phyloP scores from a whole-genome alignment of 345 rosid species.

The Brassica juncea region DNA sequence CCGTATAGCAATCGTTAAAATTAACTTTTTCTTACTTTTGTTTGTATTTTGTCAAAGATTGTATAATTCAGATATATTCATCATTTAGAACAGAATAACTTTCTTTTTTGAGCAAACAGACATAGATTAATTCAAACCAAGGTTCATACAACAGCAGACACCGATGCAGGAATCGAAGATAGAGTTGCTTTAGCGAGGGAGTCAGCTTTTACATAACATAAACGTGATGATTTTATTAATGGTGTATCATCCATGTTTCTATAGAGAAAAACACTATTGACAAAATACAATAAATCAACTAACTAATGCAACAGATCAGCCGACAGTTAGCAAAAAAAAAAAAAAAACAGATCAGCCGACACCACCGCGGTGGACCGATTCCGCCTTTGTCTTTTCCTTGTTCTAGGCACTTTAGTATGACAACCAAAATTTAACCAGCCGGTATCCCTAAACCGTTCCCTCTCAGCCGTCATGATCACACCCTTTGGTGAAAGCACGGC shows the following conservation, averaged over 20 bases:
- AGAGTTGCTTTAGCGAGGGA: no score
- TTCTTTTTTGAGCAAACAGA: no score
- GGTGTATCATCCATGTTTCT: not conserved
- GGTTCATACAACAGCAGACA: no score
- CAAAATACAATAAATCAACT: not conserved
- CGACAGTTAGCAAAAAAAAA: not conserved
- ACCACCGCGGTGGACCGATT: slow-evolving; percentile 30
- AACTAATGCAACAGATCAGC: slow-evolving; percentile 26
- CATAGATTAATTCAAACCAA: no score
- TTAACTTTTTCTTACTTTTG: not conserved
- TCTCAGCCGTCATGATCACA: slow-evolving; percentile 50
- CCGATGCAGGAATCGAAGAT: no score
- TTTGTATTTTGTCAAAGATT: not conserved
- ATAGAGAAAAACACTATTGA: not conserved
- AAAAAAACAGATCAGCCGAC: slow-evolving; percentile 21
- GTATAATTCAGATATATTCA: not conserved
- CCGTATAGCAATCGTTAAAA: not conserved
- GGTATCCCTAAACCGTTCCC: slow-evolving; percentile 54
- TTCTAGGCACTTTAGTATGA: slow-evolving; percentile 19
- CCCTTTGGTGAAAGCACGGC: slow-evolving; percentile 68
- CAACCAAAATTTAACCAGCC: slow-evolving; percentile 78
- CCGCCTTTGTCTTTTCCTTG: slow-evolving; percentile 41
- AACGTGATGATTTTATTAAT: not conserved
- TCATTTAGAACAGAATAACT: not conserved
- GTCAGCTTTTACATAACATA: not conserved